Evolutionary conservation across 805 yeast species (phyloP).

Genomic region (Jamesozyma rosinii): DNA sequence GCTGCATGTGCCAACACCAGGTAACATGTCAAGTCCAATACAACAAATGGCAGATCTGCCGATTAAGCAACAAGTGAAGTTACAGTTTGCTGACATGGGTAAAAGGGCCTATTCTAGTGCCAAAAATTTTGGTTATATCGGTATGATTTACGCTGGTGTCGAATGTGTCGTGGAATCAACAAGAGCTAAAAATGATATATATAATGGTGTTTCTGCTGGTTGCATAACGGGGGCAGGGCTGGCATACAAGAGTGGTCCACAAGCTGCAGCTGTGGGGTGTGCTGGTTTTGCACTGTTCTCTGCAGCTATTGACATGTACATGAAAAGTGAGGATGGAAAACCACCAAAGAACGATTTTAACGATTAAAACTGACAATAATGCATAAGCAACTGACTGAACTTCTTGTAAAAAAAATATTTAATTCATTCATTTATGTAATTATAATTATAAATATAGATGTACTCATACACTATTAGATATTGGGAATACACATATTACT

Average conservation of each 20-base stretch:
- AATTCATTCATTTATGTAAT: background rate
- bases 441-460: background rate
- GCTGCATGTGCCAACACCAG: slow-evolving; percentile 27
- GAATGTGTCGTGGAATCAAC: slow-evolving; percentile 81
- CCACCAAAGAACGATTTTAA: slow-evolving; percentile 90
- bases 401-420: background rate
- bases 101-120: slow-evolving; percentile 80
- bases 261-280: slow-evolving; percentile 84
- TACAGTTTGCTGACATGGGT: slow-evolving; percentile 90
- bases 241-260: slow-evolving; percentile 88
- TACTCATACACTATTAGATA: too few relatives aligned
- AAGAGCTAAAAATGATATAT: slow-evolving; percentile 85
- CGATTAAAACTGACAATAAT: slow-evolving; percentile 32
- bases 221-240: slow-evolving; percentile 95
- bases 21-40: slow-evolving; percentile 20
- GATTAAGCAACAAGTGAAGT: slow-evolving; percentile 81
- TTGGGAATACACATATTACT: too few relatives aligned
- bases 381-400: too few relatives aligned
- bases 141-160: slow-evolving; percentile 83
- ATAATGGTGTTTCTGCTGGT: slow-evolving; percentile 88
- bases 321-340: slow-evolving; percentile 70
- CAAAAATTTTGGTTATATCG: slow-evolving; percentile 87
- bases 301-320: slow-evolving; percentile 74
- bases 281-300: slow-evolving; percentile 97
- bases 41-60: slow-evolving; percentile 73